phyloP scores from a whole-genome alignment of 441 rosid species.

The Populus tomentosa region DNA sequence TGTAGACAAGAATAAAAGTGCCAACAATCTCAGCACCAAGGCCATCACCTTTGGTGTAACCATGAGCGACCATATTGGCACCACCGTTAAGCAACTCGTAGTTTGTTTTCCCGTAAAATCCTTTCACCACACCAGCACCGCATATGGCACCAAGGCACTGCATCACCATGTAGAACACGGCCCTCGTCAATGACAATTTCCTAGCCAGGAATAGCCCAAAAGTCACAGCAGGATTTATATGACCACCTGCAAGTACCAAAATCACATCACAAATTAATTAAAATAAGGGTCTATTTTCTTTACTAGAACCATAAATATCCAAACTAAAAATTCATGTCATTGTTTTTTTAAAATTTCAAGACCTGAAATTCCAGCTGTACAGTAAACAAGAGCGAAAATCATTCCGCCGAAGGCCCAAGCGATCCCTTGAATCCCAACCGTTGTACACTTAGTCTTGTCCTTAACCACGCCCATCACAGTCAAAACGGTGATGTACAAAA shows the following conservation, averaged over 20 bases:
- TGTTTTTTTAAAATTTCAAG: too few relatives aligned
- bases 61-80: slow-evolving; percentile 53
- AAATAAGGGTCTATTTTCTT: too few relatives aligned
- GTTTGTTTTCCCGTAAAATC: slow-evolving; percentile 39
- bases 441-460: slow-evolving; percentile 42
- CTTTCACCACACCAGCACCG: slow-evolving; percentile 87
- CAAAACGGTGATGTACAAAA: slow-evolving; percentile 59
- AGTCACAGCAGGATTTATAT: slow-evolving; percentile 34
- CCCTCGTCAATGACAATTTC: too few relatives aligned
- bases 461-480: slow-evolving; percentile 81
- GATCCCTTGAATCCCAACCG: slow-evolving; percentile 87
- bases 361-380: slow-evolving; percentile 94
- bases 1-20: slow-evolving; percentile 48
- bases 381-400: slow-evolving; percentile 93
- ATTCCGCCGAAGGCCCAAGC: slow-evolving; percentile 99
- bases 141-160: slow-evolving; percentile 54
- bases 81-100: slow-evolving; percentile 45
- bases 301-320: not conserved
- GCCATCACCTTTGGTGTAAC: slow-evolving; percentile 75
- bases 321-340: not conserved
- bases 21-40: slow-evolving; percentile 92
- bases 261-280: not conserved
- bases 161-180: too few relatives aligned
- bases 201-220: too few relatives aligned
- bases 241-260: slow-evolving; percentile 48